Percentiles rank a stretch among this genome's conserved stretches.
Evolutionary conservation across 805 yeast genomes (phyloP).

Genomic region (Tetrapisispora pingtungensis): DNA sequence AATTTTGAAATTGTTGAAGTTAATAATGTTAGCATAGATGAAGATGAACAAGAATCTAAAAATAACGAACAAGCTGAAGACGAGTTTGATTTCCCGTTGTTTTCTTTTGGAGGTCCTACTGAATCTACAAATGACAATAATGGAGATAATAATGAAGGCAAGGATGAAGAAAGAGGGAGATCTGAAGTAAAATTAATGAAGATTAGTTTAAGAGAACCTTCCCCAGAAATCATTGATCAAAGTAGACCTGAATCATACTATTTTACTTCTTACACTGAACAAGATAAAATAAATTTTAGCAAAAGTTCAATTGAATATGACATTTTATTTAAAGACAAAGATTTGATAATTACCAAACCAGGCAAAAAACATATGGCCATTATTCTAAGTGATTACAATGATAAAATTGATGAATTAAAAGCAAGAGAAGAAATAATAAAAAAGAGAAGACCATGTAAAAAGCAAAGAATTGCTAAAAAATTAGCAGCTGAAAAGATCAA

Average conservation of each 20-base stretch:
- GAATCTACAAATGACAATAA: not conserved
- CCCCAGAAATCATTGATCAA: slow-evolving; percentile 9
- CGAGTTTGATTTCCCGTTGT: slow-evolving; percentile 25
- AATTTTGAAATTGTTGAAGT: slow-evolving; percentile 22
- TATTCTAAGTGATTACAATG: slow-evolving; percentile 13
- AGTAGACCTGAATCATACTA: slow-evolving; percentile 21
- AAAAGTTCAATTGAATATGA: slow-evolving; percentile 16
- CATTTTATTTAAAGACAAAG: slow-evolving; percentile 8
- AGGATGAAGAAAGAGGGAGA: slow-evolving; percentile 5
- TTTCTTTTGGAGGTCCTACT: slow-evolving; percentile 12
- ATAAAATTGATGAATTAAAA: slow-evolving; percentile 7
- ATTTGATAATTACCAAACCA: slow-evolving; percentile 5
- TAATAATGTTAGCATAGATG: not conserved
- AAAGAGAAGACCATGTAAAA: slow-evolving; percentile 25
- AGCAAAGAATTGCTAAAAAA: slow-evolving; percentile 24
- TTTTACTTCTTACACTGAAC: slow-evolving; percentile 11
- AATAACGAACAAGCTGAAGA: slow-evolving; percentile 10
- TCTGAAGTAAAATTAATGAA: slow-evolving; percentile 16
- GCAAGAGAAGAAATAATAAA: slow-evolving; percentile 9
- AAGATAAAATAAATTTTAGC: slow-evolving; percentile 9
- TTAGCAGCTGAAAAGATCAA: slow-evolving; percentile 14
- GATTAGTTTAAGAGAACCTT: slow-evolving; percentile 19
- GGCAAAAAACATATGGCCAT: slow-evolving; percentile 11
- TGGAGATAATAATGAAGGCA: not conserved
- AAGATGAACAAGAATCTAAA: not conserved